Percentiles rank a stretch among this genome's conserved stretches.
phyloP scores from a whole-genome alignment of 148 eudicot species.

The Polygonum maritimum region DNA sequence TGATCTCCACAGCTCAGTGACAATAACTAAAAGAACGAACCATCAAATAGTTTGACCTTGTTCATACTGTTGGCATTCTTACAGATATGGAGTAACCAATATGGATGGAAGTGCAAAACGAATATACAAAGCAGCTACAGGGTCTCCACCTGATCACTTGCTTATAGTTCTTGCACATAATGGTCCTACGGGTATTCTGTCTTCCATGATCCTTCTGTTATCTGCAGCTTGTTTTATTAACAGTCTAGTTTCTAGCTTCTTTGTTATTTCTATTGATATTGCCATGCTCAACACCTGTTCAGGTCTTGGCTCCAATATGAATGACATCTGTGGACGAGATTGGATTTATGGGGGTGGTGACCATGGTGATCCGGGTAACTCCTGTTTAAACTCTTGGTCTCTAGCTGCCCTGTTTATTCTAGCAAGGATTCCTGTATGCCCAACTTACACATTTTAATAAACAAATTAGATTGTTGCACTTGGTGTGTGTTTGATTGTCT shows the following conservation, averaged over 20 bases:
- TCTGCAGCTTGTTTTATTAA: background rate
- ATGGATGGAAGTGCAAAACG: constrained; percentile 72
- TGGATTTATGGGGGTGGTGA: constrained; percentile 73
- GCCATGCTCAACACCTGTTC: constrained; percentile 6
- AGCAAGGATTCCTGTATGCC: background rate
- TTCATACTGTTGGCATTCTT: background rate
- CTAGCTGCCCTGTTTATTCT: background rate
- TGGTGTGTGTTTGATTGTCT: background rate
- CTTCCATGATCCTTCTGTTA: background rate
- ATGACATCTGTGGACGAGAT: constrained; percentile 91
- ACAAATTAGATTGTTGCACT: background rate
- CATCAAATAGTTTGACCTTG: background rate
- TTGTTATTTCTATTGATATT: background rate
- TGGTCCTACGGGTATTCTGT: constrained; percentile 72
- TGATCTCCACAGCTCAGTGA: background rate
- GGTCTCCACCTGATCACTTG: constrained; percentile 51
- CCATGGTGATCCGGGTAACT: constrained; percentile 88
- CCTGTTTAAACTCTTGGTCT: background rate
- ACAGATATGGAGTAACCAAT: constrained; percentile 57
- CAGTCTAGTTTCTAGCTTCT: background rate
- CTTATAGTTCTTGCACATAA: constrained; percentile 79
- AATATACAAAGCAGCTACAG: constrained; percentile 50
- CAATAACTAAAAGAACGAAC: background rate
- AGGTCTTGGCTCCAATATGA: constrained; percentile 75
- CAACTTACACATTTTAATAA: background rate